phyloP scores from a whole-genome alignment of 2,329 filamentous ascomycete species.

The Cladosporium sp. region DNA sequence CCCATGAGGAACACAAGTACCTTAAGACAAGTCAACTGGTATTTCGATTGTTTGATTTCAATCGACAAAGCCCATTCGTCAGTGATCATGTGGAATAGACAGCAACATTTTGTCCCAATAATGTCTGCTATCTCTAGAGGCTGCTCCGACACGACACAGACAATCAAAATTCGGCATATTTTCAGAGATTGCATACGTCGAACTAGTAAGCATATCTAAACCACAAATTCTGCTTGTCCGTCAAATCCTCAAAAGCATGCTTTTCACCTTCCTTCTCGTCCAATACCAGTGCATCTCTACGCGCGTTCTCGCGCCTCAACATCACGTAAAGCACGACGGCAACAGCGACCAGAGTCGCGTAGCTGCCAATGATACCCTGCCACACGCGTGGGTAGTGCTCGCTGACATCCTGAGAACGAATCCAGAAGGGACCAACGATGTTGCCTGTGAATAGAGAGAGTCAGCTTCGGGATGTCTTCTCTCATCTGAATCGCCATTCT shows the following conservation, averaged over 20 bases:
- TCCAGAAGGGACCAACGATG: constrained; percentile 10
- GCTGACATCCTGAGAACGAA: background rate
- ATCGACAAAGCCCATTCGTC: too few relatives aligned
- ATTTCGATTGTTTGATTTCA: too few relatives aligned
- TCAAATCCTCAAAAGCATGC: constrained; percentile 62
- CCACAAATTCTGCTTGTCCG: constrained; percentile 59
- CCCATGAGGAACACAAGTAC: too few relatives aligned
- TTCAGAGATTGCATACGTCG: too few relatives aligned
- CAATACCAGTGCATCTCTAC: background rate
- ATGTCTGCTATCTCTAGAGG: too few relatives aligned
- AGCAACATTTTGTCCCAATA: too few relatives aligned
- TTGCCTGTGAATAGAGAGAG: background rate
- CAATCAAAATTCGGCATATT: too few relatives aligned
- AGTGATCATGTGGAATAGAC: too few relatives aligned
- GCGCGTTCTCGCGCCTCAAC: constrained; percentile 3
- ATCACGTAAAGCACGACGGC: background rate
- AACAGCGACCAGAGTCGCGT: constrained; percentile 5
- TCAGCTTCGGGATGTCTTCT: background rate
- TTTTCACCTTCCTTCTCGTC: constrained; percentile 43
- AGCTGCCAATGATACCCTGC: constrained; percentile 11
- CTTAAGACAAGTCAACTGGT: too few relatives aligned
- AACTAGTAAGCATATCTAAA: constrained; percentile 49
- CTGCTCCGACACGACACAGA: too few relatives aligned
- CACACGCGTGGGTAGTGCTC: constrained; percentile 8
- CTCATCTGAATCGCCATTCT: background rate